Evolutionary conservation across 208 protist genomes (phyloP).

Genomic region (Wallacemonas sp.): DNA sequence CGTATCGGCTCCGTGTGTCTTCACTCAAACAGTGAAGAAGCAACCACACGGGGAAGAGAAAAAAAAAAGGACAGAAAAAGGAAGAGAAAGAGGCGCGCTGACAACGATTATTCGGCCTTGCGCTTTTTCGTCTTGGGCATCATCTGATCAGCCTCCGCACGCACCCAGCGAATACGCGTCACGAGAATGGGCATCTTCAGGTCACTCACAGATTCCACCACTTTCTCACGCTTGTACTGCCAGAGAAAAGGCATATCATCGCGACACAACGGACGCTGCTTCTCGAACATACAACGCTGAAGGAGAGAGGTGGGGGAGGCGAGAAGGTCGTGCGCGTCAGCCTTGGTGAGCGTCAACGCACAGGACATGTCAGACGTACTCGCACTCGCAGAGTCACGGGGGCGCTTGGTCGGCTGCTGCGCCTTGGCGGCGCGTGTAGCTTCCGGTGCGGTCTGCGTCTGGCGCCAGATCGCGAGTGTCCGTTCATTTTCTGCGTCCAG

Average conservation of each 20-base stretch:
- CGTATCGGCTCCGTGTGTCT: no score
- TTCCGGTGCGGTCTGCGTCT: not conserved
- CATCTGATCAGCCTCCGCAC: not conserved
- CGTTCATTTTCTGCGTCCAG: constrained; percentile 59
- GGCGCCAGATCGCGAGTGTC: not conserved
- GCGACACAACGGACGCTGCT: constrained; percentile 24
- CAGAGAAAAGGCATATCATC: constrained; percentile 45
- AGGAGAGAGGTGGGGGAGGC: not conserved
- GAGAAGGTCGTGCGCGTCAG: not conserved
- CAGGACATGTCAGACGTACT: not conserved
- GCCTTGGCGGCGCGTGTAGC: not conserved
- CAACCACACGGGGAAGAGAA: no score
- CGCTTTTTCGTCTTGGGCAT: not conserved
- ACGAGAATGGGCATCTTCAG: constrained; percentile 65
- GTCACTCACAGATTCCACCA: constrained; percentile 56
- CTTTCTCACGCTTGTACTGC: constrained; percentile 41
- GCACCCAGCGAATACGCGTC: constrained; percentile 65
- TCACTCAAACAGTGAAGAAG: no score
- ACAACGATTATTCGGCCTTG: not conserved
- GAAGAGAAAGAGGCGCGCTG: not conserved
- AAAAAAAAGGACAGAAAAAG: not conserved
- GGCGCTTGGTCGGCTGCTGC: not conserved
- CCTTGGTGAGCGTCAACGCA: not conserved
- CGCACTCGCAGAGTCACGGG: not conserved
- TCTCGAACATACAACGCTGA: not conserved